Evolutionary conservation across 148 eudicot species (phyloP), one percentile per base, ranked within the genome.

Genomic region (Gaultheria prostrata): DNA sequence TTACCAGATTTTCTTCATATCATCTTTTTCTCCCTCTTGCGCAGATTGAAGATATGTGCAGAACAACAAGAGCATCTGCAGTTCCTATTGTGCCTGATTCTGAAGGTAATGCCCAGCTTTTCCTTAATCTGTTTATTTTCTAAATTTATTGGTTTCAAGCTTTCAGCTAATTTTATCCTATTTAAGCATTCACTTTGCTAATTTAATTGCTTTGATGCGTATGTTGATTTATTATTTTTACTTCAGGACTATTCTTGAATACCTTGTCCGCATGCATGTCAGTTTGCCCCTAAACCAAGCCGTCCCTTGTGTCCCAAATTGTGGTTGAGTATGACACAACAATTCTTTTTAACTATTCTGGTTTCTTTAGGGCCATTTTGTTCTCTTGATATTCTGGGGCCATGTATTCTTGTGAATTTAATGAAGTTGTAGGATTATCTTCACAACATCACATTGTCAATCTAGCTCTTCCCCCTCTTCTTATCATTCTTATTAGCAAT

Each of bases 41-140:
- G 84, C 91, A 97, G 99, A 94, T 97, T 83, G 98, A 94, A 91
- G 88, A 86, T 63, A 94, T 97, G 94, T 91, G 97, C 84, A 91
- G 88, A 86, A 89, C 76, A 51, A 92, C 88, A 70, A 86, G 85
- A 80, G 86, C 93, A 84, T 86, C 89, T 82, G 99, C 95, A 28
- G 92, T 94, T 83, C 99, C 99, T 83, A 91, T 94, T 84, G 87
- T 97, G 51, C 90, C 98, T 65, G 99, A 94, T 63, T 94, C 97
- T 84, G 94, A 90, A 94, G 99, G 99, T 96, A 82, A 69, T 71
- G 76, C 71, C 81, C 65, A 39, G 3, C 28, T 72, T 9, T 61
- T 46, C 83, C 45, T 67, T 32, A 15, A 28, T 11, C 14, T 50
- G 70, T 76, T 57, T 24, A 32, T 5, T 67, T 32, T 63, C 8